Percentiles rank a stretch among this genome's conserved stretches.
These are phyloP conservation scores for Malus domestica DNA, from an alignment of 306 rosid species.

Conservation along the genomic window DNA sequence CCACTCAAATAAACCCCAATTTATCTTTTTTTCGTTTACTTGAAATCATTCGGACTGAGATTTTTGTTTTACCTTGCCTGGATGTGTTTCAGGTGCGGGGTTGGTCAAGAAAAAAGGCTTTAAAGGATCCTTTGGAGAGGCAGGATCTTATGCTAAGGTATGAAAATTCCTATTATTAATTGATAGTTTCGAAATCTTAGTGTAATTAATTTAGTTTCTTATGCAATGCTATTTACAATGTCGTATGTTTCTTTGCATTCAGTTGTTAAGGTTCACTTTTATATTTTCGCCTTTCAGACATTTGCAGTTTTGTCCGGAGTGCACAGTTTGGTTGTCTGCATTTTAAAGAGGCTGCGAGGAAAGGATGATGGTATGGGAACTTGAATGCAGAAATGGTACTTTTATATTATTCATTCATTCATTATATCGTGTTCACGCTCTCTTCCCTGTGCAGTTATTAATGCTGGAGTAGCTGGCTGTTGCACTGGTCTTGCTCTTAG, in stretches of 20 bases:
- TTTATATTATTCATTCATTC: background rate
- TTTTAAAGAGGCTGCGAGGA: conserved; percentile 84
- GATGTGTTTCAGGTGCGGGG: conserved; percentile 66
- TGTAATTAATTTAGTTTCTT: background rate
- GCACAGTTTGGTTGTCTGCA: conserved; percentile 92
- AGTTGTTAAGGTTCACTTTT: background rate
- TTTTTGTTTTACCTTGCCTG: background rate
- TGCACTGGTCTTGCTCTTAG: conserved; percentile 98
- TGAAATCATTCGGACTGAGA: background rate
- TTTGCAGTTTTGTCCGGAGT: conserved; percentile 99
- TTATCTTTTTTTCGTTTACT: background rate
- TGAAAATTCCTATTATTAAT: conserved; percentile 1
- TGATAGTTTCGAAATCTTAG: background rate
- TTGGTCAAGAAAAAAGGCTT: conserved; percentile 83
- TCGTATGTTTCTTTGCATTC: background rate
- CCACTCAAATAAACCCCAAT: background rate
- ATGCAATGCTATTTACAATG: background rate
- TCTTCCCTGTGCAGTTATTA: conserved; percentile 55
- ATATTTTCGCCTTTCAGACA: conserved; percentile 40
- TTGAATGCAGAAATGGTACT: conserved; percentile 5
- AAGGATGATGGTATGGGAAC: conserved; percentile 73
- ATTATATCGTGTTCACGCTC: conserved; percentile 2
- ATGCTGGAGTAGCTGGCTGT: conserved; percentile 98
- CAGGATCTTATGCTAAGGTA: conserved; percentile 87
- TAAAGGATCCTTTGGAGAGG: conserved; percentile 84